Percentiles rank a stretch among this genome's conserved stretches.
Conservation (phyloP, 2,329 filamentous ascomycete species). For the Gaeumannomyces tritici region DNA sequence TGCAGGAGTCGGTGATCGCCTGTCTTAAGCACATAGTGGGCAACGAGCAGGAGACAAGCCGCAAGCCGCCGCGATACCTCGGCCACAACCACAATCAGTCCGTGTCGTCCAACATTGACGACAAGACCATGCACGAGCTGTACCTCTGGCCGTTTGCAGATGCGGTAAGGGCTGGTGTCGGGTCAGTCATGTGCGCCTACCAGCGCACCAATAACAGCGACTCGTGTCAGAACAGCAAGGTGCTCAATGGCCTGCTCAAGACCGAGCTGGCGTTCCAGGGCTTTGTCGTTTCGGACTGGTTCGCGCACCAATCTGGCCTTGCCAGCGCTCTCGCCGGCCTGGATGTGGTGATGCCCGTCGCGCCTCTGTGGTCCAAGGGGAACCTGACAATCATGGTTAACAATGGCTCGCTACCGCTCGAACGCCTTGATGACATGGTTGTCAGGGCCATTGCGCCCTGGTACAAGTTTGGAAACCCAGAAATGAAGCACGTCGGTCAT, state of each 20-base stretch:
- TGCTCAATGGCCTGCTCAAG: conserved; percentile 59
- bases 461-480: conserved; percentile 36
- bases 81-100: conserved; percentile 17
- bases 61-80: neutral
- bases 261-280: conserved; percentile 46
- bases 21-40: conserved; percentile 20
- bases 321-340: conserved; percentile 53
- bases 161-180: conserved; percentile 52
- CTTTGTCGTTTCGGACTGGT: conserved; percentile 13
- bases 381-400: conserved; percentile 51
- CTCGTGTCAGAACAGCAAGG: conserved; percentile 58
- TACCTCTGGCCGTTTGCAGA: conserved; percentile 45
- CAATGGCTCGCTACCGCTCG: conserved; percentile 46
- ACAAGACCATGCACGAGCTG: conserved; percentile 50
- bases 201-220: conserved; percentile 65
- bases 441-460: conserved; percentile 52
- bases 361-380: conserved; percentile 26
- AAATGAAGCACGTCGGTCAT: conserved; percentile 37
- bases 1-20: conserved; percentile 45
- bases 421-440: conserved; percentile 62
- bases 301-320: conserved; percentile 53
- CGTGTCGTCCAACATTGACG: conserved; percentile 42
- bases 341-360: conserved; percentile 59
- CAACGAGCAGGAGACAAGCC: conserved; percentile 19
- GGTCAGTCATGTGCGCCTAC: conserved; percentile 53